Evolutionary conservation across 1,284 basidiomycete genomes (phyloP).

Genomic region (Heterobasidion parviporum): DNA sequence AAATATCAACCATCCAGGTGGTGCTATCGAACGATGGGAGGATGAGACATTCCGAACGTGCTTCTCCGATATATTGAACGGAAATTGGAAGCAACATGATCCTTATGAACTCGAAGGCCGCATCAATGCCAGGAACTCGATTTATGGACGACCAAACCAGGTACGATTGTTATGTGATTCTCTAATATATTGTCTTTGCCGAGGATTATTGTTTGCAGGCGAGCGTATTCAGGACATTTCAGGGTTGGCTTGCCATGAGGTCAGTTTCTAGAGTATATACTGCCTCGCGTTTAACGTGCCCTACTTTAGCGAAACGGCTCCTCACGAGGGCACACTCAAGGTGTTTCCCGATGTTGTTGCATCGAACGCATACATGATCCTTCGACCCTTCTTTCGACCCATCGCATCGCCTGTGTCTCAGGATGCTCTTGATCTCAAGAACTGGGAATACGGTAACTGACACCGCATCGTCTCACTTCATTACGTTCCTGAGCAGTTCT

Average conservation of each 20-base stretch:
- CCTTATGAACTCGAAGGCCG: conserved; percentile 59
- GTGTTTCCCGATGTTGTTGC: conserved; percentile 73
- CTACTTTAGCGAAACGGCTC: conserved; percentile 50
- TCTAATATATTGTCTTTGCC: background rate
- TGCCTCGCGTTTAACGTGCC: background rate
- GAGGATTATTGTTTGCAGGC: conserved; percentile 23
- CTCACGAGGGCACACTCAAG: conserved; percentile 69
- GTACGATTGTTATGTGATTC: conserved; percentile 16
- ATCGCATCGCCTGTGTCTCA: conserved; percentile 30
- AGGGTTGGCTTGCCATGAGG: conserved; percentile 71
- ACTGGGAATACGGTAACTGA: conserved; percentile 63
- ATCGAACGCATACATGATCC: conserved; percentile 73
- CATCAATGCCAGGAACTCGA: conserved; percentile 50
- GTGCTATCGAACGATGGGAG: conserved; percentile 81
- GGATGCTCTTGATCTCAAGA: conserved; percentile 44
- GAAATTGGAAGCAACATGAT: conserved; percentile 66
- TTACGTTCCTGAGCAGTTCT: background rate
- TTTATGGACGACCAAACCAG: conserved; percentile 55
- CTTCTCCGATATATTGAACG: conserved; percentile 59
- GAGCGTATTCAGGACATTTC: conserved; percentile 74
- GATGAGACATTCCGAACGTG: conserved; percentile 60
- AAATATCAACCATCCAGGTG: conserved; percentile 34
- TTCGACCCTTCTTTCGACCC: conserved; percentile 77
- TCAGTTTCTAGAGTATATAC: conserved; percentile 14
- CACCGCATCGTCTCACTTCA: background rate